Base-by-base conservation (phyloP, 2,329 filamentous ascomycete genomes). In the Calonectria leucothoes region DNA sequence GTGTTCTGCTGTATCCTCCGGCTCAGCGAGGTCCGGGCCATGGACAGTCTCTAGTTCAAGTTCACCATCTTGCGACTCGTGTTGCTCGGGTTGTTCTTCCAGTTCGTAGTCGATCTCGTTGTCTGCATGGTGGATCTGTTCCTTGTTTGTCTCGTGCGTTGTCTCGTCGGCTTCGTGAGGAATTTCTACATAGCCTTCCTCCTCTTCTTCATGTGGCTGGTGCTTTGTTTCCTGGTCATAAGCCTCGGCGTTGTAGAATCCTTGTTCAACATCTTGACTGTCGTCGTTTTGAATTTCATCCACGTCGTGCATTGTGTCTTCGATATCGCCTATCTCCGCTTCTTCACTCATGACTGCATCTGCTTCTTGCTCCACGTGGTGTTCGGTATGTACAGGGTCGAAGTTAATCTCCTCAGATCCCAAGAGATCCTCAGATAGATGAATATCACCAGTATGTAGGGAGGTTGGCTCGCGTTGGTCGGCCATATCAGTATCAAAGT, bases 401-500 rank as follows among this genome's bases (percentile, higher is more conserved):
- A 76, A 65, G 57, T 75, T 72, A 31, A 79, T 77, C 70, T 75
- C 76, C 4, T 75, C 80, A 20, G 63, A 51, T 14, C n/a, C 51
- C 52, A 70, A 61, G 37, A 61, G 57, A 45, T 45, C 70, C 11
- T 70, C 31, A 7, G 68, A 66, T 55, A 75, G 42, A 6, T 52
- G 55, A 14, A n/a, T 12, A 14, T 73, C 27, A 10, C 42, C 68
- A 48, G 20, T 17, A 12, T 66, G 66, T 4, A 61, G 29, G 14
- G 65, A 70, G 65, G 73, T 69, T 66, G 77, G 64, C 10, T 78
- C 76, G 8, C 73, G 70, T 23, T 77, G 71, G 45, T 81, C 78
- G 20, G 75, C 71, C 75, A 81, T 81, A 51, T 85, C 84, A 66
- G 81, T 83, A 35, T 85, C 84, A 49, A 84, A 86, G 70, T 84